A percentile compares a stretch with the other conserved stretches of the same genome.
phyloP scores from a whole-genome alignment of 192 early-diverging fungal species.

The Funneliformis geosporum region DNA sequence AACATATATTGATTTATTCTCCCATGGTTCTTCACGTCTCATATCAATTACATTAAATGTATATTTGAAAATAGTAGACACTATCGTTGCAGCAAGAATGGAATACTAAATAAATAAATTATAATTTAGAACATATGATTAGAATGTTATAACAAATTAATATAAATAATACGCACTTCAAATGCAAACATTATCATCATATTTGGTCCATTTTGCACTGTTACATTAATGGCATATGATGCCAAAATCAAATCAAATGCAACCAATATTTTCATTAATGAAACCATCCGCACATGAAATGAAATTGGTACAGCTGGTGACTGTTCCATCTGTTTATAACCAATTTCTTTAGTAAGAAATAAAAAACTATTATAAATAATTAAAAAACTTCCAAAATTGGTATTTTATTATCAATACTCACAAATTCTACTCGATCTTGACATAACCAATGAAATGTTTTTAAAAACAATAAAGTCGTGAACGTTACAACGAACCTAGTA shows the following conservation, averaged over 20 bases:
- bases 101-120: slow-evolving; percentile 69
- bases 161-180: slow-evolving; percentile 59
- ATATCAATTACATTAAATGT: slow-evolving; percentile 85
- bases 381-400: neutral
- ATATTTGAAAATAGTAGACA: slow-evolving; percentile 82
- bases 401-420: slow-evolving; percentile 36
- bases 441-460: slow-evolving; percentile 98
- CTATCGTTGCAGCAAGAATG: slow-evolving; percentile 76
- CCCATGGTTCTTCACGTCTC: slow-evolving; percentile 83
- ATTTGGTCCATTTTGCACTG: slow-evolving; percentile 67
- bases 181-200: slow-evolving; percentile 99
- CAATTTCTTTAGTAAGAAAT: neutral
- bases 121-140: slow-evolving; percentile 2
- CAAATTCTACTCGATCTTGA: slow-evolving; percentile 88
- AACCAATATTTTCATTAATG: slow-evolving; percentile 66
- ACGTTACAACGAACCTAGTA: slow-evolving; percentile 77
- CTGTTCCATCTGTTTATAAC: slow-evolving; percentile 74
- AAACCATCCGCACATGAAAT: slow-evolving; percentile 74
- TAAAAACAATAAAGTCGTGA: slow-evolving; percentile 85
- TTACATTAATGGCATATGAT: slow-evolving; percentile 64
- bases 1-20: slow-evolving; percentile 88
- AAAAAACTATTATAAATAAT: too few relatives aligned
- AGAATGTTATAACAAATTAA: neutral
- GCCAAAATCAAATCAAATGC: slow-evolving; percentile 77
- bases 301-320: slow-evolving; percentile 58